These are phyloP conservation scores for Ustilago esculenta DNA, from an alignment of 1,284 basidiomycete genomes.

Conservation along the genomic window DNA sequence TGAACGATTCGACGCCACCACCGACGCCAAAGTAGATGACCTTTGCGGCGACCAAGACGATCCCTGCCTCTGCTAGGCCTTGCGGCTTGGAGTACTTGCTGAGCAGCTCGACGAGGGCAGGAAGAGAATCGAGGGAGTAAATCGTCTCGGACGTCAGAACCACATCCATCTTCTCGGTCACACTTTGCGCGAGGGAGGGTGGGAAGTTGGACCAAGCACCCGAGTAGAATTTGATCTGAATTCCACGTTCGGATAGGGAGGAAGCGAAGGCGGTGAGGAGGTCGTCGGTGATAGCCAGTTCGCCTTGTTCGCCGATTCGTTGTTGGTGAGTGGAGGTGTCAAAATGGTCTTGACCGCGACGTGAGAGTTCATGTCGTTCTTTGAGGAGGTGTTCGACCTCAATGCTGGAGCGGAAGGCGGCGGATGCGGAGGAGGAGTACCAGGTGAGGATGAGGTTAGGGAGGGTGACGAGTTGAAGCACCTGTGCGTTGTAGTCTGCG, in stretches of 20 bases:
- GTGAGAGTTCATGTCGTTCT: slow-evolving; percentile 24
- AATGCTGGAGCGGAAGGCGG: slow-evolving; percentile 10
- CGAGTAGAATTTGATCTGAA: slow-evolving; percentile 79
- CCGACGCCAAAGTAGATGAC: slow-evolving; percentile 96
- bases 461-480: slow-evolving; percentile 76
- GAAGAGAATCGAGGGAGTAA: slow-evolving; percentile 78
- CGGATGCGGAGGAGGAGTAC: slow-evolving; percentile 50
- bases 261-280: slow-evolving; percentile 76
- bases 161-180: slow-evolving; percentile 69
- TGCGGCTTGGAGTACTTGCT: slow-evolving; percentile 15
- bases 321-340: slow-evolving; percentile 5
- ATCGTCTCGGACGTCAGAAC: slow-evolving; percentile 92
- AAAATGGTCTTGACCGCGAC: slow-evolving; percentile 45
- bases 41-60: slow-evolving; percentile 85
- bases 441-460: slow-evolving; percentile 86
- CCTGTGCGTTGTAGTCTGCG: slow-evolving; percentile 89
- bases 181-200: neutral
- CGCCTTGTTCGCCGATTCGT: slow-evolving; percentile 6
- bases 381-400: slow-evolving; percentile 10
- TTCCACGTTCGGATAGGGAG: slow-evolving; percentile 72
- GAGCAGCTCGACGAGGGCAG: slow-evolving; percentile 73
- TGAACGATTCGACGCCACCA: slow-evolving; percentile 83
- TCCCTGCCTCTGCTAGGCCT: neutral
- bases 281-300: slow-evolving; percentile 62
- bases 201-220: slow-evolving; percentile 76